Percentiles rank a stretch among this genome's conserved stretches.
Evolutionary conservation across 129 eudicot genomes (phyloP).

Genomic region (Flaveria bidentis): DNA sequence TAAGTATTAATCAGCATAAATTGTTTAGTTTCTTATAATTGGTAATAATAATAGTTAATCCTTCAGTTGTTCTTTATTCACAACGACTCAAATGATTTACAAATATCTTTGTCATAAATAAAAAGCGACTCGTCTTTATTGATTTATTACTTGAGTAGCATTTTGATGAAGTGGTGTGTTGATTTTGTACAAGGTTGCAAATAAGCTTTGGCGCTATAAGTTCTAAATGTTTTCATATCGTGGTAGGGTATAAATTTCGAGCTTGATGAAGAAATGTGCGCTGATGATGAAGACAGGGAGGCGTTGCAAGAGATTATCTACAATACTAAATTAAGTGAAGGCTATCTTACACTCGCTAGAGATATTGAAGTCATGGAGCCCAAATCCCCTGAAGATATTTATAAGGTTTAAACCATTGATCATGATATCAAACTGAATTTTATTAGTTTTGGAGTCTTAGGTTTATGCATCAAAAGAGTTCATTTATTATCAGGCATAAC

Average conservation of each 20-base stretch:
- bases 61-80: background rate
- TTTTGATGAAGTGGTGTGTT: constrained; percentile 8
- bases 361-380: constrained; percentile 99
- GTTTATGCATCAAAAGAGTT: background rate
- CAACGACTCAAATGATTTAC: background rate
- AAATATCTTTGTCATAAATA: background rate
- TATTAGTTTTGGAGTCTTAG: background rate
- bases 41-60: background rate
- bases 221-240: background rate
- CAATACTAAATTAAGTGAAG: constrained; percentile 84
- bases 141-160: background rate
- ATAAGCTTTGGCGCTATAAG: background rate
- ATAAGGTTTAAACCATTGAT: constrained; percentile 54
- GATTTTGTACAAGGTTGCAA: background rate
- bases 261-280: constrained; percentile 77
- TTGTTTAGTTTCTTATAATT: background rate
- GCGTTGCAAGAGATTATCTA: constrained; percentile 79
- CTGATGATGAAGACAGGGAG: constrained; percentile 76
- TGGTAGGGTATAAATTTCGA: constrained; percentile 77
- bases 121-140: background rate
- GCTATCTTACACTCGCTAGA: constrained; percentile 96
- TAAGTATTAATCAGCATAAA: constrained; percentile 35
- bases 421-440: background rate
- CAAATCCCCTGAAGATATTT: constrained; percentile 95
- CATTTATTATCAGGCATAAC: background rate